phyloP scores from a whole-genome alignment of 2,329 filamentous ascomycete genomes.

The Aureobasidium lini region DNA sequence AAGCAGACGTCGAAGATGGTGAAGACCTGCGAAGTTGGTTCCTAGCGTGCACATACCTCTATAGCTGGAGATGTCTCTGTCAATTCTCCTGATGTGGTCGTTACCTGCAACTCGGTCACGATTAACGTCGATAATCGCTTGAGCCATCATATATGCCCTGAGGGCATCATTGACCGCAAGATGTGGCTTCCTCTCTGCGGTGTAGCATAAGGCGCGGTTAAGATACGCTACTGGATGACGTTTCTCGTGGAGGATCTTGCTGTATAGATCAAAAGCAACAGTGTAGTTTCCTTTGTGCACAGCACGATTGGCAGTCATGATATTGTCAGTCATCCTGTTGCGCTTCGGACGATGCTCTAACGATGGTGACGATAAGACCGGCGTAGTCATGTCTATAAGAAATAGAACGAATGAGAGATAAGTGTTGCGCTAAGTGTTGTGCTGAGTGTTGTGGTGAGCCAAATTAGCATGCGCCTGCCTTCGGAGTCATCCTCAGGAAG shows the following conservation, averaged over 20 bases:
- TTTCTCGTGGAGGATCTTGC: neutral
- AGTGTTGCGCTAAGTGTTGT: neutral
- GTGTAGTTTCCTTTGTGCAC: neutral
- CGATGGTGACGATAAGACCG: neutral
- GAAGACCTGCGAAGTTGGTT: neutral
- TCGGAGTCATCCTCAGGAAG: neutral
- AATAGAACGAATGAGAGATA: neutral
- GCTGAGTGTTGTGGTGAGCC: neutral
- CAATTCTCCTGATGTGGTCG: neutral
- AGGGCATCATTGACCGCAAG: conserved; percentile 22
- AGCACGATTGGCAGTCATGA: neutral
- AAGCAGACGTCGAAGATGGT: neutral
- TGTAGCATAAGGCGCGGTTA: conserved; percentile 23
- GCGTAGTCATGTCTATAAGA: neutral
- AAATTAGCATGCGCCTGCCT: neutral
- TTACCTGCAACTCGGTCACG: neutral
- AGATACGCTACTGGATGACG: conserved; percentile 20
- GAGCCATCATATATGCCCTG: conserved; percentile 18
- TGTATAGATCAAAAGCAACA: neutral
- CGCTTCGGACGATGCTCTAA: neutral
- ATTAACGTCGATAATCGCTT: neutral
- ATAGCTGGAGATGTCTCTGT: neutral
- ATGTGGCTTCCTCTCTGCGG: conserved; percentile 17
- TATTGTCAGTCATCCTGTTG: neutral
- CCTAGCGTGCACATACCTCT: neutral